phyloP scores from a whole-genome alignment of 1,139 yeast genomes.

The Debaryomyces psychrophilus region DNA sequence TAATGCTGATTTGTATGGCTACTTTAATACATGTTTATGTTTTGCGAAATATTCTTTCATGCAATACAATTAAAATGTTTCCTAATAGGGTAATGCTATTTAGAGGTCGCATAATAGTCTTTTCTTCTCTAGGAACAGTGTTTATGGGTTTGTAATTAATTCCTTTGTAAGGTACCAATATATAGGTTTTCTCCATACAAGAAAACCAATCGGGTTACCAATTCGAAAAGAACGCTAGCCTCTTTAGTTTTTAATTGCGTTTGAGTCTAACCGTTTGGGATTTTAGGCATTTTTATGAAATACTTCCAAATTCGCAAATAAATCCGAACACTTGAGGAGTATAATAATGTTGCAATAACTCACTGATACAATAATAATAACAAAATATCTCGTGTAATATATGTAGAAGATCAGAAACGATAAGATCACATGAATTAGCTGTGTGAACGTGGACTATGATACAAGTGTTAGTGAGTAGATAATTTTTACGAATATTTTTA shows the following conservation, averaged over 20 bases:
- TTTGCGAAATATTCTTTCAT: not conserved
- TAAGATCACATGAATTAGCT: too few species aligned
- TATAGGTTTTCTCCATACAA: not conserved
- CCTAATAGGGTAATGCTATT: constrained; percentile 19
- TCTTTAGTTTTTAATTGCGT: not conserved
- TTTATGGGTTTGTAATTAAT: not conserved
- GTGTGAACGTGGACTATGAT: too few species aligned
- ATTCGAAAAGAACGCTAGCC: not conserved
- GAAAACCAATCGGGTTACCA: not conserved
- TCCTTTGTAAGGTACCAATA: not conserved
- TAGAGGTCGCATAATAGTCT: constrained; percentile 2
- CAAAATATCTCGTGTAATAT: too few species aligned
- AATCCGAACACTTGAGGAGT: too few species aligned
- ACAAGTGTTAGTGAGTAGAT: too few species aligned
- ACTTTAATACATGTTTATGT: constrained; percentile 4
- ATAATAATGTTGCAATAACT: too few species aligned
- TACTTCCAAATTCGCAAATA: too few species aligned
- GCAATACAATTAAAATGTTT: constrained; percentile 12
- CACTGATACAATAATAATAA: too few species aligned
- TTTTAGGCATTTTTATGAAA: too few species aligned
- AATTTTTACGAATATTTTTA: too few species aligned
- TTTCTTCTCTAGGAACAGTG: constrained; percentile 1
- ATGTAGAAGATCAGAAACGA: too few species aligned
- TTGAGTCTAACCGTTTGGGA: too few species aligned
- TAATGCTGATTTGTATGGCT: not conserved